Conservation (phyloP, 2,329 filamentous ascomycete genomes). For the Clonostachys rhizophaga region DNA sequence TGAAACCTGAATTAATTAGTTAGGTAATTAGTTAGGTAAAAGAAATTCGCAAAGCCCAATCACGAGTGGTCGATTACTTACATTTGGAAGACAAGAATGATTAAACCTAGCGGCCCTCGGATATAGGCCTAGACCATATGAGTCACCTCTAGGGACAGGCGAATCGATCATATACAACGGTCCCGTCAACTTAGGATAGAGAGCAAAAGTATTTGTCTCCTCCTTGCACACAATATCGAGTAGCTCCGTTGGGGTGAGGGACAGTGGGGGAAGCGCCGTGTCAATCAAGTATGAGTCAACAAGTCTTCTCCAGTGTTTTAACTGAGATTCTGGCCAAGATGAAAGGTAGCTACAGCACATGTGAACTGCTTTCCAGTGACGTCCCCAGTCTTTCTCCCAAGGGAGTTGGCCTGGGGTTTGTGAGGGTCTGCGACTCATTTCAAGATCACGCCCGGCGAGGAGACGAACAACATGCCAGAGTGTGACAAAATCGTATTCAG, state of each 20-base stretch:
- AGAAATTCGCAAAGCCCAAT: not conserved
- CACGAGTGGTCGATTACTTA: slow-evolving; percentile 6
- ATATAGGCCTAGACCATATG: slow-evolving; percentile 15
- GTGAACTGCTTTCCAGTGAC: slow-evolving; percentile 15
- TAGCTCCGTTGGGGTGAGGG: slow-evolving; percentile 9
- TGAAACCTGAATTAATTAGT: slow-evolving; percentile 7
- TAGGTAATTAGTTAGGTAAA: not conserved
- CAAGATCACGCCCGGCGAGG: slow-evolving; percentile 13
- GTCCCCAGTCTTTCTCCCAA: slow-evolving; percentile 10
- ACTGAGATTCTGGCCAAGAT: slow-evolving; percentile 16
- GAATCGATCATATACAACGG: slow-evolving; percentile 6
- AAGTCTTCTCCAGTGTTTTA: slow-evolving; percentile 15
- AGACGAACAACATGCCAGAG: slow-evolving; percentile 19
- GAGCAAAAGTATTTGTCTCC: slow-evolving; percentile 19
- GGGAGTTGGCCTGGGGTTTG: not conserved
- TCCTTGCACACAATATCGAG: slow-evolving; percentile 17
- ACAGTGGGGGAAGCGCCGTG: slow-evolving; percentile 5
- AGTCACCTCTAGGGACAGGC: slow-evolving; percentile 11
- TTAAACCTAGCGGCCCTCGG: slow-evolving; percentile 19
- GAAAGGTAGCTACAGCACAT: slow-evolving; percentile 18
- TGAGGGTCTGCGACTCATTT: slow-evolving; percentile 2
- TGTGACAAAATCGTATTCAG: slow-evolving; percentile 16
- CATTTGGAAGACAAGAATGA: slow-evolving; percentile 19
- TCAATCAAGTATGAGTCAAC: slow-evolving; percentile 12
- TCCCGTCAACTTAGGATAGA: slow-evolving; percentile 14